A percentile compares a stretch with the other conserved stretches of the same genome.
Evolutionary conservation across 129 eudicot genomes (phyloP).

Genomic region (Pulicaria dysenterica): DNA sequence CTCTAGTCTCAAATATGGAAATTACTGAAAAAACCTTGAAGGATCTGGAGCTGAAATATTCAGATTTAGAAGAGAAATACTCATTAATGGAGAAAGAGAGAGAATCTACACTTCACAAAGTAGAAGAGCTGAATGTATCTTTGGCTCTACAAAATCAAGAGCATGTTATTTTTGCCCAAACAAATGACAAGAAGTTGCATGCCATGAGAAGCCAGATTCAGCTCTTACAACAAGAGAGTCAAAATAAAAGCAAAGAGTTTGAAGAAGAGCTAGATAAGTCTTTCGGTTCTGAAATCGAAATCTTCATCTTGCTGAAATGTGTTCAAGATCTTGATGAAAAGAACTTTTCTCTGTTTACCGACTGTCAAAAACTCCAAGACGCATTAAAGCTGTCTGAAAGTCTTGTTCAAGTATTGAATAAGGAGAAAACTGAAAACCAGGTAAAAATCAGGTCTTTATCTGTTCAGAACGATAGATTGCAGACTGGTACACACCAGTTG

Average conservation of each 20-base stretch:
- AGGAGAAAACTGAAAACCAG: constrained; percentile 45
- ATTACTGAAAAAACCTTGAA: constrained; percentile 48
- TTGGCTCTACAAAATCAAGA: constrained; percentile 67
- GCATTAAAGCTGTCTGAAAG: constrained; percentile 50
- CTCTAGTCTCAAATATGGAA: constrained; percentile 53
- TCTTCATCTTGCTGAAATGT: constrained; percentile 51
- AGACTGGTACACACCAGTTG: constrained; percentile 54
- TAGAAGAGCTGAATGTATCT: constrained; percentile 56
- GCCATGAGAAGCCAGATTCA: constrained; percentile 47
- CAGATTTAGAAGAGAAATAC: constrained; percentile 59
- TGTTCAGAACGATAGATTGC: constrained; percentile 48
- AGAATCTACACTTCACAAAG: constrained; percentile 49
- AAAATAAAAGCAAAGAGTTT: constrained; percentile 46
- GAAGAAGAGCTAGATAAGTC: constrained; percentile 60
- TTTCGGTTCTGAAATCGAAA: constrained; percentile 57
- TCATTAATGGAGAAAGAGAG: constrained; percentile 62
- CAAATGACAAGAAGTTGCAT: constrained; percentile 40
- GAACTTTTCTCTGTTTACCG: constrained; percentile 42
- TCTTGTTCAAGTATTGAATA: constrained; percentile 50
- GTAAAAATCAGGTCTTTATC: constrained; percentile 51
- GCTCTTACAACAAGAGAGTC: constrained; percentile 51
- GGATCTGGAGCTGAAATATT: constrained; percentile 51
- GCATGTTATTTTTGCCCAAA: constrained; percentile 45
- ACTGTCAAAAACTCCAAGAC: constrained; percentile 60
- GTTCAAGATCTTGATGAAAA: constrained; percentile 61